Conservation (phyloP, 2,329 filamentous ascomycete species). For the Pezicula rhizophila region DNA sequence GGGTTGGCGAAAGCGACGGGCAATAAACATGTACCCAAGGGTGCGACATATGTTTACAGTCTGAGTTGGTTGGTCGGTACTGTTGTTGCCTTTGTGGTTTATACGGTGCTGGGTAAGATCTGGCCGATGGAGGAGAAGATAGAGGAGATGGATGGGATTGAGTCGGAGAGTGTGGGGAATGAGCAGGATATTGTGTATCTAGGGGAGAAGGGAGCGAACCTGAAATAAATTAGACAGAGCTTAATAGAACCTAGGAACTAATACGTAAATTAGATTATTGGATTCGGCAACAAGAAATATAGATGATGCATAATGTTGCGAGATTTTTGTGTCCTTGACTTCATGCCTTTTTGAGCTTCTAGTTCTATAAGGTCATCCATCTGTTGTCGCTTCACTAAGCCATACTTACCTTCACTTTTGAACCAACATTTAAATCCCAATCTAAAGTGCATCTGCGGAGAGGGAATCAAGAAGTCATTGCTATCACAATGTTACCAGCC, state of each 20-base stretch:
- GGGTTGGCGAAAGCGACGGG: constrained; percentile 17
- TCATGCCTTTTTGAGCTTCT: too few relatives aligned
- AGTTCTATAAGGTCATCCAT: too few relatives aligned
- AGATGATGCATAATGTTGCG: too few relatives aligned
- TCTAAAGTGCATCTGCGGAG: too few relatives aligned
- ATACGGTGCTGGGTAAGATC: constrained; percentile 9
- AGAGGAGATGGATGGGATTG: constrained; percentile 11
- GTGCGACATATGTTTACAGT: constrained; percentile 18
- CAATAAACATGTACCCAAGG: constrained; percentile 11
- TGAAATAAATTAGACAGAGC: neutral
- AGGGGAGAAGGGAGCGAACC: constrained; percentile 3
- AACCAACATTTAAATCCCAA: too few relatives aligned
- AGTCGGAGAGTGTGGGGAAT: constrained; percentile 5
- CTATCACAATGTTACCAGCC: too few relatives aligned
- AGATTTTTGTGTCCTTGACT: too few relatives aligned
- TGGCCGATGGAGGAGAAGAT: constrained; percentile 17
- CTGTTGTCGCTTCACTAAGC: too few relatives aligned
- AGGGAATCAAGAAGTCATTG: too few relatives aligned
- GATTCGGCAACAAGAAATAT: too few relatives aligned
- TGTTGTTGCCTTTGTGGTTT: constrained; percentile 13
- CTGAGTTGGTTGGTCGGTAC: constrained; percentile 19
- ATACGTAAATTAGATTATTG: too few relatives aligned
- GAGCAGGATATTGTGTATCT: constrained; percentile 3
- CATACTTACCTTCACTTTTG: too few relatives aligned
- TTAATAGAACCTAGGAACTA: neutral